Conservation (phyloP, 352 stramenopile genomes). For the Pythium brassicae region DNA sequence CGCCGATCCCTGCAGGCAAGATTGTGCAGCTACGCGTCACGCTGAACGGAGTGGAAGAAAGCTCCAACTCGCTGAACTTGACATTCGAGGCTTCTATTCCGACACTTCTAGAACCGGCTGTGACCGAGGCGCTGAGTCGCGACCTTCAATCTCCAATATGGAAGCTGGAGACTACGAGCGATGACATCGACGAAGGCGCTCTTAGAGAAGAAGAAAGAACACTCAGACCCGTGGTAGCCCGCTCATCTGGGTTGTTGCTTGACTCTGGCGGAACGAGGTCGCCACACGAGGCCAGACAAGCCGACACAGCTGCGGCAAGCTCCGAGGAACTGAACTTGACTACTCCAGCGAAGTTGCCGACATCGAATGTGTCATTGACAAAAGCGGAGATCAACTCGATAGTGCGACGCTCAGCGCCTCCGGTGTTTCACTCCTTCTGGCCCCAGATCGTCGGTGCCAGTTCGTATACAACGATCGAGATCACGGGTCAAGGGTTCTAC, state of each 20-base stretch:
- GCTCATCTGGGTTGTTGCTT: too few species aligned
- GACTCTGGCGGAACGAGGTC: too few species aligned
- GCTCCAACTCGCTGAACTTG: slow-evolving; percentile 20
- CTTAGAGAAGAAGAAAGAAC: too few species aligned
- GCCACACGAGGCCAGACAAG: too few species aligned
- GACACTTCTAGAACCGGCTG: slow-evolving; percentile 10
- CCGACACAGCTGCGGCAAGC: too few species aligned
- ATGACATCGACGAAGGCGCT: too few species aligned
- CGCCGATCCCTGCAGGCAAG: slow-evolving; percentile 4
- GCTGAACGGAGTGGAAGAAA: slow-evolving; percentile 39
- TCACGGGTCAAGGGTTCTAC: slow-evolving; percentile 35
- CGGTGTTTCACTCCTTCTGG: slow-evolving; percentile 20
- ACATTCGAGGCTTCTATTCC: slow-evolving; percentile 13
- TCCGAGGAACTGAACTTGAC: too few species aligned
- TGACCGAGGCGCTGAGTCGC: neutral
- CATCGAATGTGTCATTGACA: too few species aligned
- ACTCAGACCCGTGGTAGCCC: too few species aligned
- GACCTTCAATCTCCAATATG: too few species aligned
- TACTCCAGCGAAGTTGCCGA: too few species aligned
- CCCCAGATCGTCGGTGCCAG: slow-evolving; percentile 19
- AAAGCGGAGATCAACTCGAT: slow-evolving; percentile 6
- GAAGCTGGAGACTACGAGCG: too few species aligned
- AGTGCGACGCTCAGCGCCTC: slow-evolving; percentile 14
- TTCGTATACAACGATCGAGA: slow-evolving; percentile 17
- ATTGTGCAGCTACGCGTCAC: slow-evolving; percentile 20